Evolutionary conservation across 75 land plant genomes (phyloP).

Genomic region (Cryptomeria japonica): DNA sequence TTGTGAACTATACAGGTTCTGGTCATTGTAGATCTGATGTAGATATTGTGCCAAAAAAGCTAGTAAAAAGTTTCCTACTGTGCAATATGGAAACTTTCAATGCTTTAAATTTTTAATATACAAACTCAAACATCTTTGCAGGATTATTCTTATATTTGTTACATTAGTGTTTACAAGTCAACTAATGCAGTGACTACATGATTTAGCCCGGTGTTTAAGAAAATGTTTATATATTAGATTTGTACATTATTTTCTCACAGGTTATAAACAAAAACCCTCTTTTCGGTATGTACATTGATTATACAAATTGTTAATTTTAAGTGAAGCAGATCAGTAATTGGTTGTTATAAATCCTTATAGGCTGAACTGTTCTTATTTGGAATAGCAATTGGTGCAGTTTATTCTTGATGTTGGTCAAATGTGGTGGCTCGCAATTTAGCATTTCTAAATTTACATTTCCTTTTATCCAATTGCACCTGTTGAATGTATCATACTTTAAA

Average conservation of each 20-base stretch:
- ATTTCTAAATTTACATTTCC: background rate
- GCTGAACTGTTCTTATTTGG: background rate
- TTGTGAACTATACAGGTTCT: background rate
- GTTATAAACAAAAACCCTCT: background rate
- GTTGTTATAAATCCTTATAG: background rate
- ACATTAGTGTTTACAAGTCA: background rate
- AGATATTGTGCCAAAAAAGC: background rate
- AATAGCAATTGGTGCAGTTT: background rate
- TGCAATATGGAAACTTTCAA: background rate
- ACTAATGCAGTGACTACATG: background rate
- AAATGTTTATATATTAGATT: background rate
- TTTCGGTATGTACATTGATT: background rate
- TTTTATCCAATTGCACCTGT: too few species aligned
- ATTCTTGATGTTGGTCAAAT: background rate
- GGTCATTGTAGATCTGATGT: conserved; percentile 6
- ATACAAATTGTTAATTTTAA: background rate
- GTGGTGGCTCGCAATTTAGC: background rate
- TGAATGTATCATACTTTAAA: too few species aligned
- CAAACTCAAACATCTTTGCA: background rate
- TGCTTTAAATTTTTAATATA: background rate
- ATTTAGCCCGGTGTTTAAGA: background rate
- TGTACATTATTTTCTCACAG: background rate
- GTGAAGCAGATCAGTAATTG: background rate
- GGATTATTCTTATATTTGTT: background rate
- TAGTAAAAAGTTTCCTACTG: background rate